These are phyloP conservation scores for Eragrostis nindensis DNA, from an alignment of 176 grass and related monocot species.

Conservation along the genomic window DNA sequence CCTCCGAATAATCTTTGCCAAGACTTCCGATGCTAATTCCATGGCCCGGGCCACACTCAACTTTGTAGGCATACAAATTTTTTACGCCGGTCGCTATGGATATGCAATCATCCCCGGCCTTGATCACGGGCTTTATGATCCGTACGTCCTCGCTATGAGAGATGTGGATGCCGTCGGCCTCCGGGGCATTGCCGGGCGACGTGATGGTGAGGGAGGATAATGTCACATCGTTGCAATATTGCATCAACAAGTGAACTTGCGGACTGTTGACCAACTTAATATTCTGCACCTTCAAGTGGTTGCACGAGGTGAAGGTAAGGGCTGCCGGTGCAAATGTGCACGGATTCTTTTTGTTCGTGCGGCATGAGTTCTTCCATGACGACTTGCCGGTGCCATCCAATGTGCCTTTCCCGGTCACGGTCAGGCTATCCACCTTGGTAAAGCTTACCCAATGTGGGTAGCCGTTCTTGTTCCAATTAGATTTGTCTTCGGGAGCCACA, in stretches of 20 bases:
- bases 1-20: too few species aligned
- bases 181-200: too few species aligned
- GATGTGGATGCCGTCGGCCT: too few species aligned
- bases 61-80: constrained; percentile 28
- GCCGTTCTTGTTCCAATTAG: constrained; percentile 15
- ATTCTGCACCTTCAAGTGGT: too few species aligned
- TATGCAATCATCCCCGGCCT: constrained; percentile 60
- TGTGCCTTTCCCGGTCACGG: constrained; percentile 45
- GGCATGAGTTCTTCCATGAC: constrained; percentile 52
- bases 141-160: background rate
- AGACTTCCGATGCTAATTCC: too few species aligned
- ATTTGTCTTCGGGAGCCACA: constrained; percentile 33
- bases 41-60: constrained; percentile 22
- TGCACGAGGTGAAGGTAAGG: too few species aligned
- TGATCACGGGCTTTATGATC: constrained; percentile 45
- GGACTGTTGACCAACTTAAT: too few species aligned
- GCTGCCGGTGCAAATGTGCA: too few species aligned
- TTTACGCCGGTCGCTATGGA: constrained; percentile 26
- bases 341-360: too few species aligned
- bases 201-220: too few species aligned
- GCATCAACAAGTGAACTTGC: too few species aligned
- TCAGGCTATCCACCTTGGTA: constrained; percentile 40
- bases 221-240: too few species aligned
- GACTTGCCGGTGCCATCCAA: constrained; percentile 53
- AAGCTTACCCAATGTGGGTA: constrained; percentile 46